Evolutionary conservation across 2,329 filamentous ascomycete genomes (phyloP).

Genomic region (Bipolaris sorokiniana): DNA sequence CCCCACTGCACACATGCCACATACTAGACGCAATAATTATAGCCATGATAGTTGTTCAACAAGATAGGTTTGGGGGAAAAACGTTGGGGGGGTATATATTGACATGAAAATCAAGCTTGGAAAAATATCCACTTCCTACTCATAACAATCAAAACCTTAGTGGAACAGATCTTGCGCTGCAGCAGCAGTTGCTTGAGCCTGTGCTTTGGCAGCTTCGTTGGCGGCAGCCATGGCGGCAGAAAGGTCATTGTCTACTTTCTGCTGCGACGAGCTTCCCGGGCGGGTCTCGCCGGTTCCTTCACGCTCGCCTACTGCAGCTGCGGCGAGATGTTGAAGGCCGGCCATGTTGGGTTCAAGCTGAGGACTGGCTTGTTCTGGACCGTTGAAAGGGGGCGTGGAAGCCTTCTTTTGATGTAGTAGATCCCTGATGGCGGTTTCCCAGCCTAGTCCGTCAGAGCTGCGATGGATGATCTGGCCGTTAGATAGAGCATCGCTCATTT

Average conservation of each 20-base stretch:
- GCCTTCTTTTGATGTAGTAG: slow-evolving; percentile 40
- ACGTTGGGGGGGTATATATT: slow-evolving; percentile 8
- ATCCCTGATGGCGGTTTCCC: slow-evolving; percentile 46
- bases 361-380: slow-evolving; percentile 34
- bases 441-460: slow-evolving; percentile 39
- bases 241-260: slow-evolving; percentile 42
- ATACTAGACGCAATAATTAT: no score
- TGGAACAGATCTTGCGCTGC: slow-evolving; percentile 33
- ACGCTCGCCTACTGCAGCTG: slow-evolving; percentile 48
- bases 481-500: slow-evolving; percentile 42
- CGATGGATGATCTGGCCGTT: slow-evolving; percentile 43
- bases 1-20: no score
- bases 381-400: slow-evolving; percentile 26
- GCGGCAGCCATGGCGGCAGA: slow-evolving; percentile 47
- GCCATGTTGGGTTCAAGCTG: slow-evolving; percentile 46
- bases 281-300: slow-evolving; percentile 27
- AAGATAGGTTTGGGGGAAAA: no score
- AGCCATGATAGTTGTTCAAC: no score
- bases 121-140: no score
- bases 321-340: slow-evolving; percentile 48
- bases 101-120: slow-evolving; percentile 1
- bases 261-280: slow-evolving; percentile 22
- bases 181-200: slow-evolving; percentile 44
- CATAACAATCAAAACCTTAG: background rate
- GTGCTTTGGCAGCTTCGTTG: slow-evolving; percentile 26